phyloP scores from a whole-genome alignment of 257 asterid species.

The Paraleonurus japonicus region DNA sequence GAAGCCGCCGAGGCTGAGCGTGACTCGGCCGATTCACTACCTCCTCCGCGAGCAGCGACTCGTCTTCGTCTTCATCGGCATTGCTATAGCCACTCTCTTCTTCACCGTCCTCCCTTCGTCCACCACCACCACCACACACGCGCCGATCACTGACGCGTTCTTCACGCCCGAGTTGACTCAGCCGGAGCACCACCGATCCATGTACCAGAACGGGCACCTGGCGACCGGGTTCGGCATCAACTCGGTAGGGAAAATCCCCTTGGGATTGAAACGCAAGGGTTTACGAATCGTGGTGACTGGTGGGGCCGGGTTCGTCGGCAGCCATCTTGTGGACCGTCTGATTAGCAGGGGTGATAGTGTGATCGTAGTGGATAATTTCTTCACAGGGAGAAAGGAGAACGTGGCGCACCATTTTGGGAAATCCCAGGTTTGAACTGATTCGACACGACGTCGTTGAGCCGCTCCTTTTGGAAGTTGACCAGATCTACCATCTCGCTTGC shows the following conservation, averaged over 20 bases:
- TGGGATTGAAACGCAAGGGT: conserved; percentile 71
- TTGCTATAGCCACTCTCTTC: conserved; percentile 43
- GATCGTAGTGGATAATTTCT: conserved; percentile 93
- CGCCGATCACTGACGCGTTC: conserved; percentile 30
- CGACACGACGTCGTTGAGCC: conserved; percentile 99
- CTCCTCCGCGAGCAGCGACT: conserved; percentile 67
- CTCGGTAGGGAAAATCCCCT: conserved; percentile 82
- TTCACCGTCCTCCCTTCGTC: conserved; percentile 30
- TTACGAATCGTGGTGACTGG: conserved; percentile 88
- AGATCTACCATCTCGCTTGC: conserved; percentile 98
- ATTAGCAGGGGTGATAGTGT: conserved; percentile 88
- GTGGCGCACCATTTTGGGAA: conserved; percentile 84
- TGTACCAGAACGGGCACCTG: conserved; percentile 58
- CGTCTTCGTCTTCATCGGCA: conserved; percentile 51
- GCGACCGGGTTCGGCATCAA: conserved; percentile 46
- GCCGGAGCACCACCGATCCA: conserved; percentile 32
- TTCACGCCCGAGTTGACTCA: conserved; percentile 40
- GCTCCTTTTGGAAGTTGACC: conserved; percentile 83
- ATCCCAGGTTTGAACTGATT: conserved; percentile 84
- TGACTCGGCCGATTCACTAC: conserved; percentile 47
- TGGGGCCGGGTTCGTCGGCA: conserved; percentile 96
- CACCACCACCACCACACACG: not conserved
- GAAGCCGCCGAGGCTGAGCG: conserved; percentile 51
- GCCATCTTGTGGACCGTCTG: conserved; percentile 89
- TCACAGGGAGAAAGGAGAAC: conserved; percentile 91